phyloP scores from a whole-genome alignment of 73 alveolate genomes.

The Symbiodinium natans region DNA sequence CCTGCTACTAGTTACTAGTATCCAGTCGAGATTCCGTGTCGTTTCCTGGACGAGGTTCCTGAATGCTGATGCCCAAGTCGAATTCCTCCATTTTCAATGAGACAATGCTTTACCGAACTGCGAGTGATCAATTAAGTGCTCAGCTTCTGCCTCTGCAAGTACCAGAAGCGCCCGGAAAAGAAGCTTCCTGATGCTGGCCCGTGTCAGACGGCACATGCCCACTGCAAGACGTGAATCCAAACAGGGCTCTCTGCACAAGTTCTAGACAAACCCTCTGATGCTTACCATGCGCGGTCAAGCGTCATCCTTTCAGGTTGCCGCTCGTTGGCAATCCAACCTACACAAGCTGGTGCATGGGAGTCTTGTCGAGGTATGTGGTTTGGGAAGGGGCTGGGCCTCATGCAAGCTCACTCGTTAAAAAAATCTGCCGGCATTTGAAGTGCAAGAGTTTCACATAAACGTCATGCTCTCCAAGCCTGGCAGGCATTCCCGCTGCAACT shows the following conservation, averaged over 20 bases:
- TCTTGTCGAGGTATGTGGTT: too few relatives aligned
- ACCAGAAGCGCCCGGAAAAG: slow-evolving; percentile 73
- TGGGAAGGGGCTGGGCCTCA: too few relatives aligned
- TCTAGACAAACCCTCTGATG: too few relatives aligned
- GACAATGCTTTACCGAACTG: too few relatives aligned
- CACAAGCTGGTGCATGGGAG: background rate
- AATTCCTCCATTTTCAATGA: background rate
- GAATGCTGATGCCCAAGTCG: slow-evolving; percentile 63
- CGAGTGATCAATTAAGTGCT: too few relatives aligned
- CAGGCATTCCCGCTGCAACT: slow-evolving; percentile 45
- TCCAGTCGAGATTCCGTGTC: background rate
- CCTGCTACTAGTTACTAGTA: too few relatives aligned
- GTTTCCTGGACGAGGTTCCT: slow-evolving; percentile 40
- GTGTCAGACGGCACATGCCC: background rate
- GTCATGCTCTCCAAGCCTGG: slow-evolving; percentile 30
- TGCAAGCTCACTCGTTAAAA: too few relatives aligned
- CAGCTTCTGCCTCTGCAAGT: slow-evolving; percentile 20
- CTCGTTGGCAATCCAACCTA: slow-evolving; percentile 45
- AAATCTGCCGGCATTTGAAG: too few relatives aligned
- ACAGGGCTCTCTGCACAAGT: too few relatives aligned
- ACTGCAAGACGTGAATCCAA: too few relatives aligned
- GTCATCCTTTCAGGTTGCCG: slow-evolving; percentile 35
- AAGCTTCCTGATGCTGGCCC: slow-evolving; percentile 11
- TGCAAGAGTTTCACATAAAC: too few relatives aligned
- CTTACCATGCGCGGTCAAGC: too few relatives aligned